Evolutionary conservation across 495 filamentous ascomycete genomes (phyloP).

Genomic region (Trichoderma erinaceum): DNA sequence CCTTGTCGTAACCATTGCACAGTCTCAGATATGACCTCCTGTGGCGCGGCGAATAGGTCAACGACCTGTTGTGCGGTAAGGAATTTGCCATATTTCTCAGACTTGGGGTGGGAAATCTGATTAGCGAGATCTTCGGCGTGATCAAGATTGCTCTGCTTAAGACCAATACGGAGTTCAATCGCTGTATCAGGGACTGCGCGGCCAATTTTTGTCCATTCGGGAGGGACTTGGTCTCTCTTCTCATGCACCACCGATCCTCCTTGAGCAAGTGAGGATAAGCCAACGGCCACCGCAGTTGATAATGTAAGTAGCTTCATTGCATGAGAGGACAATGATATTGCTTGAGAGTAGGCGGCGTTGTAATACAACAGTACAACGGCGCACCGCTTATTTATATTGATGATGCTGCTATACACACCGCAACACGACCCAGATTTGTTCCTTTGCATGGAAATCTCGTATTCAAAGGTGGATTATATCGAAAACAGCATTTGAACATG

Average conservation of each 20-base stretch:
- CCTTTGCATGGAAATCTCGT: too few relatives aligned
- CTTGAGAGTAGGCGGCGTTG: too few relatives aligned
- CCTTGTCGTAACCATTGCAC: slow-evolving; percentile 40
- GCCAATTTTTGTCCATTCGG: not conserved
- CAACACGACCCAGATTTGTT: too few relatives aligned
- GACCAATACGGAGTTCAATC: slow-evolving; percentile 23
- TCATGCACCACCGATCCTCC: not conserved
- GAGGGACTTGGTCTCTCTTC: not conserved
- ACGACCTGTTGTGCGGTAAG: slow-evolving; percentile 22
- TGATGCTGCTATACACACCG: too few relatives aligned
- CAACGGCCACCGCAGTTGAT: not conserved
- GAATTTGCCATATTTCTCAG: slow-evolving; percentile 19
- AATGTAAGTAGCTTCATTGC: not conserved
- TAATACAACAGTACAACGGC: too few relatives aligned
- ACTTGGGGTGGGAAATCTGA: slow-evolving; percentile 26
- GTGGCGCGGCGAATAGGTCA: slow-evolving; percentile 19
- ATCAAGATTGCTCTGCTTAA: slow-evolving; percentile 31
- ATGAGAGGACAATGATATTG: too few relatives aligned
- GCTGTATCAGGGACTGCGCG: not conserved
- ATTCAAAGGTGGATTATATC: too few relatives aligned
- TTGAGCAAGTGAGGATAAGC: not conserved
- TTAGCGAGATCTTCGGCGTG: slow-evolving; percentile 25
- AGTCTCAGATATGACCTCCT: slow-evolving; percentile 19
- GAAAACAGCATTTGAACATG: too few relatives aligned
- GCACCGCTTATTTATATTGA: too few relatives aligned